Evolutionary conservation across 257 asterid species (phyloP), one percentile per base, ranked within the genome.

Genomic region (Mitragyna speciosa): DNA sequence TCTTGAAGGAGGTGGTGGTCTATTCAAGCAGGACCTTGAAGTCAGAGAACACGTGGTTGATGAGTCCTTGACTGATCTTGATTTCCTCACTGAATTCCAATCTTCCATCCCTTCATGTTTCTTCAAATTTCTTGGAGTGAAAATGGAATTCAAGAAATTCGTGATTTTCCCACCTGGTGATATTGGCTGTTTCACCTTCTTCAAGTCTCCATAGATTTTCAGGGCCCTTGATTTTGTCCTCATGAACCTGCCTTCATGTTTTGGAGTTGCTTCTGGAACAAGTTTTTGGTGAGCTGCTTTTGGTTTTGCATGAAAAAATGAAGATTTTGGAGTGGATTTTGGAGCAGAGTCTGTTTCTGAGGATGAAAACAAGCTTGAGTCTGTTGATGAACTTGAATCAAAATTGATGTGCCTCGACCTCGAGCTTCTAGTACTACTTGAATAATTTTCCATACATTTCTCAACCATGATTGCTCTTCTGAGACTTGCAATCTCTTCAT

Each of bases 391-490:
- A 80, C 86, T 86, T 20, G 97, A 91, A 79, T 87, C 86, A 1
- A 94, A 86, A 0, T 90, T 83, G 8, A 85, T 26, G 64, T 87
- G 88, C 41, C 85, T 72, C 1, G 91, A 82, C 20, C 85, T 66
- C 1, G 89, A 80, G n/a, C 88, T 83, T 76, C 76, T 48, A 19
- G 75, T 43, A 47, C 48, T 28, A 36, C 28, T 56, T 75, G 61
- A 28, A 80, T 89, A 80, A 49, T 84, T 87, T n/a, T 85, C 91
- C 91, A 93, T 89, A 97, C 98, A 92, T 85, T 92, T 90, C 82
- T 92, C 98, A 52, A 92, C 85, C 88, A 87, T 79, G 80, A 91
- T 91, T 12, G 98, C 96, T 52, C 96, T 83, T 1, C 98, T 84
- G 33, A 91, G 88, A 80, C 92, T 87, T n/a, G 90, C 89, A 17